Evolutionary conservation across 208 protist genomes (phyloP), one percentile per base, ranked within the genome.

Genomic region (Crithidia expoeki): DNA sequence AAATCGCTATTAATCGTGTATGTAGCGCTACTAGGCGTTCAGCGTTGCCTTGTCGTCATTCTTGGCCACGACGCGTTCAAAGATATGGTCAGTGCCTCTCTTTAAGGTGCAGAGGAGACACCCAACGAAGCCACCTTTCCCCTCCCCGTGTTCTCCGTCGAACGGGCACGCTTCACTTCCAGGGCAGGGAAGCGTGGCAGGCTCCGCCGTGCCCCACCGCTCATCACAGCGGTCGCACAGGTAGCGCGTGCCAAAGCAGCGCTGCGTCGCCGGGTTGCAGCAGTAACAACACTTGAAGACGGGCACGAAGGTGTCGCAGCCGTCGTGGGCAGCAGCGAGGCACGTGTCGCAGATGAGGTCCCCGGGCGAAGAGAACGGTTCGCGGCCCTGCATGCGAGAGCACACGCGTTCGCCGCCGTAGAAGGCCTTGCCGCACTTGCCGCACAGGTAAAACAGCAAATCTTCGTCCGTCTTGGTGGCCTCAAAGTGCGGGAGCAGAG

Each of bases 271-370:
- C 2, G 87, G 89, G 68, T 94, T 96, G 65, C 92, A 96, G 69
- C 92, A 96, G 81, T 94, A 96, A 17, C 68, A 73, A 65, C 92
- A 96, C 63, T 96, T 96, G 79, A 92, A 94, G 33, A 96, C 73
- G 2, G 63, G 61, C 2, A 38, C 60, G 3, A 66, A 52, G 23
- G 23, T 59, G 11, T 16, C 1, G 59, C 71, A 69, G 4, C 50
- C 60, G 2, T 30, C 21, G 28, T 76, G 55, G 12, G 19, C 14
- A 27, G 27, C 81, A 3, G 66, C 34, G 40, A 76, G 70, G 74
- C 92, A 96, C 27, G 69, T 30, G n/a, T 93, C 85, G 68, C 92
- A 96, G 56, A 96, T 25, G 11, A 96, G 64, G 12, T 91, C 86
- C 10, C 55, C 49, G 11, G 86, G 85, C 1, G 69, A 63, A 52